Percentiles rank a stretch among this genome's conserved stretches.
phyloP scores from a whole-genome alignment of 495 filamentous ascomycete species.

The Hypoxylon rickii region DNA sequence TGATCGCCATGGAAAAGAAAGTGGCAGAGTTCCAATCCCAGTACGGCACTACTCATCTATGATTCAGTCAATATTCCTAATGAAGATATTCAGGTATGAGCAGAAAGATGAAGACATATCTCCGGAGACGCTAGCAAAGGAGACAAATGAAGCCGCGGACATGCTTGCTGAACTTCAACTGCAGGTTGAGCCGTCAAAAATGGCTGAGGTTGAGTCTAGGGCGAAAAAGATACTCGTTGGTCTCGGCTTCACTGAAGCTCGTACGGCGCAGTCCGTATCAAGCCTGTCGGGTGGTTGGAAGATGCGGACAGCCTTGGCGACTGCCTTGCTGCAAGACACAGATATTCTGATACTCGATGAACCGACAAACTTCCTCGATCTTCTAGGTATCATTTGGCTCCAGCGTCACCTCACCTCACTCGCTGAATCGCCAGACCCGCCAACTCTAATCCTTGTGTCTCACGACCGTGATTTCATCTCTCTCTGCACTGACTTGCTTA shows the following conservation, averaged over 20 bases:
- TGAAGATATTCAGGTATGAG: slow-evolving; percentile 54
- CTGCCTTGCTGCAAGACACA: slow-evolving; percentile 67
- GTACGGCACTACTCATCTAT: slow-evolving; percentile 40
- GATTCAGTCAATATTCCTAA: too few species aligned
- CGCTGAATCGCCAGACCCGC: slow-evolving; percentile 40
- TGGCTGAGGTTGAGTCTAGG: slow-evolving; percentile 59
- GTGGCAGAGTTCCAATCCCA: slow-evolving; percentile 57
- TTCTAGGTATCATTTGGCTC: slow-evolving; percentile 82
- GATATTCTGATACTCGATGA: slow-evolving; percentile 86
- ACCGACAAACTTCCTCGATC: slow-evolving; percentile 83
- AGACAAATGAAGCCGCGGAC: slow-evolving; percentile 67
- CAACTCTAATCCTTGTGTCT: slow-evolving; percentile 72
- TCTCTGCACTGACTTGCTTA: slow-evolving; percentile 75
- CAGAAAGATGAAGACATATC: slow-evolving; percentile 60
- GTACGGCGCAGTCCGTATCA: slow-evolving; percentile 58
- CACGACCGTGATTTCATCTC: slow-evolving; percentile 78
- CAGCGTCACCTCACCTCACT: slow-evolving; percentile 67
- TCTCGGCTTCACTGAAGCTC: slow-evolving; percentile 70
- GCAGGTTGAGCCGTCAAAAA: slow-evolving; percentile 56
- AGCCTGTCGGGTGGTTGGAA: slow-evolving; percentile 79
- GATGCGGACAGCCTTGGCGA: slow-evolving; percentile 72
- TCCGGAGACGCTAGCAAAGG: slow-evolving; percentile 56
- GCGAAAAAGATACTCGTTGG: slow-evolving; percentile 68
- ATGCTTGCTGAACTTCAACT: slow-evolving; percentile 66
- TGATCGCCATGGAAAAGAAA: slow-evolving; percentile 66